These are phyloP conservation scores for Sphaerostilbella broomeana DNA, from an alignment of 2,329 filamentous ascomycete genomes.

Conservation along the genomic window DNA sequence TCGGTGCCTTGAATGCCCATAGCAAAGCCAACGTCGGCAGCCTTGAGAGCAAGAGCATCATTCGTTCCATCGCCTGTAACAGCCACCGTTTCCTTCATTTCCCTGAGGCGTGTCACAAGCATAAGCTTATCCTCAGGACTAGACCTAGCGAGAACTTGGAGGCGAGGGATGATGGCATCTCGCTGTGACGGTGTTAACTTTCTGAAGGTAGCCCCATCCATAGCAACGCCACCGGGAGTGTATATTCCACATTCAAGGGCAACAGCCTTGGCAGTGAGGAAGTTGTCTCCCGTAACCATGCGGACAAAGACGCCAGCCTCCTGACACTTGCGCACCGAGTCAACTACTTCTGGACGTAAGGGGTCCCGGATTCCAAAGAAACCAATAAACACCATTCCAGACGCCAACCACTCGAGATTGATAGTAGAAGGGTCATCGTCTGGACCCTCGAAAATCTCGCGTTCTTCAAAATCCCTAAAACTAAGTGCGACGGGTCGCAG, in stretches of 20 bases:
- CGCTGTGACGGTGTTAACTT: slow-evolving; percentile 43
- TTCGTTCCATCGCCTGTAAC: slow-evolving; percentile 63
- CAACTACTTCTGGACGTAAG: slow-evolving; percentile 53
- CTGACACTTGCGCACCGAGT: slow-evolving; percentile 56
- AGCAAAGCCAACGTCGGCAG: slow-evolving; percentile 60
- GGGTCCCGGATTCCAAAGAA: slow-evolving; percentile 62
- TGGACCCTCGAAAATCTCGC: slow-evolving; percentile 54
- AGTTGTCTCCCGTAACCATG: slow-evolving; percentile 51
- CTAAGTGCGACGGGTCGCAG: slow-evolving; percentile 70
- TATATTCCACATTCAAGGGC: slow-evolving; percentile 37
- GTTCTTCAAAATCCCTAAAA: slow-evolving; percentile 65
- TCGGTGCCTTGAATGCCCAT: slow-evolving; percentile 63
- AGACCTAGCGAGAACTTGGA: slow-evolving; percentile 62
- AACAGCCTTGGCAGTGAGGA: slow-evolving; percentile 39
- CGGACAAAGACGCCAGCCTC: slow-evolving; percentile 59
- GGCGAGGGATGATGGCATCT: slow-evolving; percentile 49
- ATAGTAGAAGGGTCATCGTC: slow-evolving; percentile 29
- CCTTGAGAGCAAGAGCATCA: slow-evolving; percentile 59
- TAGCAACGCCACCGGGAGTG: slow-evolving; percentile 59
- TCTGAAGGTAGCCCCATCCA: slow-evolving; percentile 50
- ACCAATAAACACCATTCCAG: slow-evolving; percentile 40
- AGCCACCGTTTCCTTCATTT: slow-evolving; percentile 59
- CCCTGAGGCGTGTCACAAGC: slow-evolving; percentile 57
- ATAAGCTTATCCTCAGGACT: slow-evolving; percentile 64
- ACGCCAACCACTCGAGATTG: slow-evolving; percentile 36